Conservation (phyloP, 495 filamentous ascomycete genomes). For the Aspergillus sclerotiicarbonarius region DNA sequence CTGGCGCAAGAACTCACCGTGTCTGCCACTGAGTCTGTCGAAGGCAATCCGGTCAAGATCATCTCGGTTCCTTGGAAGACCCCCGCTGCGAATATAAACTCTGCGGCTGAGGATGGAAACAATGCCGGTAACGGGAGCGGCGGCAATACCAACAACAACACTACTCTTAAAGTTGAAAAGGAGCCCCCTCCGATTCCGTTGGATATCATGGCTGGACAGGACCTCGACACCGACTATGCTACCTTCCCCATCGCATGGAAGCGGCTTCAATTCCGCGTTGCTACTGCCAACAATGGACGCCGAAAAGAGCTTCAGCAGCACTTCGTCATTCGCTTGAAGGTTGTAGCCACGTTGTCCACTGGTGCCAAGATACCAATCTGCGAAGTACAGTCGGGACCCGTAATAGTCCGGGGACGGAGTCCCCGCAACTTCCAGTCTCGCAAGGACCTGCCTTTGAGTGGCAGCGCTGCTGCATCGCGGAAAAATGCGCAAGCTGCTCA, state of each 20-base stretch:
- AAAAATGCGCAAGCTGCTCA: constrained; percentile 44
- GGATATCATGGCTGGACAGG: constrained; percentile 72
- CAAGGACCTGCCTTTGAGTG: constrained; percentile 72
- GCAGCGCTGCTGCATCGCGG: constrained; percentile 67
- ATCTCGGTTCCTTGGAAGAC: constrained; percentile 95
- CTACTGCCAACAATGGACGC: constrained; percentile 80
- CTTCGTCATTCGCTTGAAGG: constrained; percentile 72
- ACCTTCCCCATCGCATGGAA: constrained; percentile 90
- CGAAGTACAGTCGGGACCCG: constrained; percentile 70
- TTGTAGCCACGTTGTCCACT: constrained; percentile 68
- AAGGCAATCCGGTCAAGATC: constrained; percentile 83
- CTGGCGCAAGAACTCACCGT: constrained; percentile 74
- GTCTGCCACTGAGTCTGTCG: constrained; percentile 85
- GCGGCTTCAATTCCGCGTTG: constrained; percentile 85
- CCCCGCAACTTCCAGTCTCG: constrained; percentile 76
- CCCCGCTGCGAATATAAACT: constrained; percentile 61
- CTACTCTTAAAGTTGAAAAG: constrained; percentile 60
- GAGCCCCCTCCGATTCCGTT: constrained; percentile 68
- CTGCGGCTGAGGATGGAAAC: constrained; percentile 43
- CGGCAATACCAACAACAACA: constrained; percentile 30
- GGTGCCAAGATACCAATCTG: constrained; percentile 65
- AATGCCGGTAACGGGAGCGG: constrained; percentile 28
- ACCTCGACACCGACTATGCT: constrained; percentile 71
- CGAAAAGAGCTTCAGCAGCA: constrained; percentile 80
- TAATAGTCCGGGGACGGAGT: constrained; percentile 75